phyloP scores from a whole-genome alignment of 2,329 filamentous ascomycete genomes.

The Beauveria pseudobassiana region DNA sequence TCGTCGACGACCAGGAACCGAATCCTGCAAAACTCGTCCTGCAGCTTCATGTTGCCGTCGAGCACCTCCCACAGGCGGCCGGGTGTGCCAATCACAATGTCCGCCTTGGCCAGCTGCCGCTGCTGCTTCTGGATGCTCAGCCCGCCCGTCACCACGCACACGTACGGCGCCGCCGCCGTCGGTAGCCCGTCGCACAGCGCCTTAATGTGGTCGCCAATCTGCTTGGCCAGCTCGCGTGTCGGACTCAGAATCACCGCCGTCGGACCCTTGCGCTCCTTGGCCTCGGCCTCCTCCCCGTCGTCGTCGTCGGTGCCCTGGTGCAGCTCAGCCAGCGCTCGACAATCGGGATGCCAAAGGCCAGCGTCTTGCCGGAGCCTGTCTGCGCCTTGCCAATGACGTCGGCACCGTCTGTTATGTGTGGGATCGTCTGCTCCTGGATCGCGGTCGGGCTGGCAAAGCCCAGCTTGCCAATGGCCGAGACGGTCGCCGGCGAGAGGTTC shows the following conservation, averaged over 20 bases:
- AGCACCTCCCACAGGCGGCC: conserved; percentile 93
- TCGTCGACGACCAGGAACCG: conserved; percentile 87
- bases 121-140: conserved; percentile 94
- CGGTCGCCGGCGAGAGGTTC: conserved; percentile 61
- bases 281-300: conserved; percentile 73
- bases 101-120: conserved; percentile 71
- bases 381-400: conserved; percentile 95
- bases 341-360: conserved; percentile 91
- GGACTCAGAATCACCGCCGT: conserved; percentile 80
- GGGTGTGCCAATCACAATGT: conserved; percentile 89
- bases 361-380: conserved; percentile 92
- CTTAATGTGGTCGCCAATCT: conserved; percentile 76
- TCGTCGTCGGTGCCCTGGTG: conserved; percentile 28
- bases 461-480: conserved; percentile 69
- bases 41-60: conserved; percentile 62
- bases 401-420: conserved; percentile 71
- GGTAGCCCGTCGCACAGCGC: conserved; percentile 59
- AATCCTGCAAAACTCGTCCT: conserved; percentile 64
- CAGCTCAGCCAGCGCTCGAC: conserved; percentile 68
- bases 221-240: conserved; percentile 88
- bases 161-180: conserved; percentile 47
- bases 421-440: conserved; percentile 76
- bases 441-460: conserved; percentile 73
- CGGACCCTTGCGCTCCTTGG: conserved; percentile 38
- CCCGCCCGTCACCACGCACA: conserved; percentile 89